These are phyloP conservation scores for Clausena lansium DNA, from an alignment of 345 rosid species.

Conservation along the genomic window DNA sequence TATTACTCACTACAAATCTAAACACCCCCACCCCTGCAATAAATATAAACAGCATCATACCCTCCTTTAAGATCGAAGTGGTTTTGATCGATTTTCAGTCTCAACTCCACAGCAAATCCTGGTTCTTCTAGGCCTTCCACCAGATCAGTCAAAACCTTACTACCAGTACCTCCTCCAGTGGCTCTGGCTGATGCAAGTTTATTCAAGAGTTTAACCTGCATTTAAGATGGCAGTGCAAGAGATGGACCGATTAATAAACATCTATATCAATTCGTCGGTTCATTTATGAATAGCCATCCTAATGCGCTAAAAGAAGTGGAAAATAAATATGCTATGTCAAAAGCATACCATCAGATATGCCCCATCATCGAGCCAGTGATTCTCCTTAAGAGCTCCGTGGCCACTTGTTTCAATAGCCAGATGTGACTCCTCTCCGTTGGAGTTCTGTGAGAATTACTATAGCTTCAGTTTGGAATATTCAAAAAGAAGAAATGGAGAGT, in stretches of 20 bases:
- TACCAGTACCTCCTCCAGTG: conserved; percentile 62
- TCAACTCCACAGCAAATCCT: conserved; percentile 67
- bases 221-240: conserved; percentile 11
- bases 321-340: not conserved
- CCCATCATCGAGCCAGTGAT: conserved; percentile 99
- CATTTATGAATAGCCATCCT: not conserved
- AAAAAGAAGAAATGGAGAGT: not conserved
- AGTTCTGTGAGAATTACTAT: conserved; percentile 54
- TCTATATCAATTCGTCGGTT: not conserved
- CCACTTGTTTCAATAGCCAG: conserved; percentile 98
- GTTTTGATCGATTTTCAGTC: conserved; percentile 79
- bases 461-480: conserved; percentile 13
- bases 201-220: conserved; percentile 85
- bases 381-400: conserved; percentile 96
- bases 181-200: conserved; percentile 94
- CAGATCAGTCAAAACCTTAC: conserved; percentile 85
- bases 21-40: not conserved
- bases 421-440: conserved; percentile 81
- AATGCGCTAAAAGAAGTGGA: not conserved
- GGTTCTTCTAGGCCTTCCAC: conserved; percentile 85
- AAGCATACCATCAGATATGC: conserved; percentile 90
- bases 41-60: conserved; percentile 41
- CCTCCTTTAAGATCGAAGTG: conserved; percentile 92
- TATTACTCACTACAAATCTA: conserved; percentile 10
- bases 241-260: not conserved